Evolutionary conservation across 352 stramenopile species (phyloP).

Genomic region (Globisporangium uncinulatum): DNA sequence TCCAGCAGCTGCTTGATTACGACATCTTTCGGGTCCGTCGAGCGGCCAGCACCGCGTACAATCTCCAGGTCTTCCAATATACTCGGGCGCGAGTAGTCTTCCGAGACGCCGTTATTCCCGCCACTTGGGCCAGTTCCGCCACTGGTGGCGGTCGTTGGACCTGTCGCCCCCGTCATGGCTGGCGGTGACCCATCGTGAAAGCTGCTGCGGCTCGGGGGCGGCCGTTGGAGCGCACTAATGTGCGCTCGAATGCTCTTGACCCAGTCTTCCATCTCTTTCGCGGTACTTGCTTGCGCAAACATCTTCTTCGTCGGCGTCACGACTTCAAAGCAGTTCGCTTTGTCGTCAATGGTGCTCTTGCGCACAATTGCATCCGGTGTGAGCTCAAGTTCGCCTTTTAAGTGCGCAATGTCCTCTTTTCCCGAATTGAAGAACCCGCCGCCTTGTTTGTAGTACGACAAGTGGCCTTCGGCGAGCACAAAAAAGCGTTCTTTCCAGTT

Average conservation of each 20-base stretch:
- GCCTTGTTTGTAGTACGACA: slow-evolving; percentile 86
- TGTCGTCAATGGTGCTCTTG: slow-evolving; percentile 85
- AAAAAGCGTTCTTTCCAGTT: slow-evolving; percentile 90
- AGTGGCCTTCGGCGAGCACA: slow-evolving; percentile 71
- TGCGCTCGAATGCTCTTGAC: slow-evolving; percentile 80
- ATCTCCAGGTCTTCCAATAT: slow-evolving; percentile 83
- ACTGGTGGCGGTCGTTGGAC: too few species aligned
- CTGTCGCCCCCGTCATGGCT: slow-evolving; percentile 12
- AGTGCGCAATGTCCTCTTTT: slow-evolving; percentile 83
- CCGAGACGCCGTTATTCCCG: slow-evolving; percentile 8
- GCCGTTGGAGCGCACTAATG: slow-evolving; percentile 66
- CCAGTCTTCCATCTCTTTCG: slow-evolving; percentile 84
- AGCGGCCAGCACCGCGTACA: slow-evolving; percentile 70
- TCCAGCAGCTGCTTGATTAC: slow-evolving; percentile 85
- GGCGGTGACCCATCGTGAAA: slow-evolving; percentile 51
- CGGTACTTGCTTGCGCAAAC: slow-evolving; percentile 79
- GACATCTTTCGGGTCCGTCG: slow-evolving; percentile 80
- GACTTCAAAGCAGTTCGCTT: slow-evolving; percentile 85
- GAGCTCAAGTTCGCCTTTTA: slow-evolving; percentile 80
- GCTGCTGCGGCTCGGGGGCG: slow-evolving; percentile 29
- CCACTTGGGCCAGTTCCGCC: too few species aligned
- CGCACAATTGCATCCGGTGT: slow-evolving; percentile 73
- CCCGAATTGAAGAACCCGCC: slow-evolving; percentile 82
- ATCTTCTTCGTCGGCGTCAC: slow-evolving; percentile 80
- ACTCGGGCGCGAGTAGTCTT: slow-evolving; percentile 79